Base-by-base conservation (phyloP, 1,139 yeast species). In the Pichia sp. region DNA sequence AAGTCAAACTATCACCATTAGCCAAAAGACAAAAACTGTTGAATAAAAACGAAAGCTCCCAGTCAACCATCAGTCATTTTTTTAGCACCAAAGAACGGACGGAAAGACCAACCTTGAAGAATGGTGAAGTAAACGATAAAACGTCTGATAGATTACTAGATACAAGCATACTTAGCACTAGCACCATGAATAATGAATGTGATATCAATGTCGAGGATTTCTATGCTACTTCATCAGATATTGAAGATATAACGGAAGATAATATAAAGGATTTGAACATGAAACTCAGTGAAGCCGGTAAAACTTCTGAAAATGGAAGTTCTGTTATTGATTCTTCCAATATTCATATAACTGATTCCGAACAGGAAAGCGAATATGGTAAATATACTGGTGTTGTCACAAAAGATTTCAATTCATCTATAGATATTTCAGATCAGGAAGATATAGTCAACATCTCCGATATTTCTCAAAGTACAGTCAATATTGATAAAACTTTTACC, bases 21-120 rank as follows among this genome's bases (percentile, higher is more conserved):
- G 29, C 55, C 4, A 61, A 60, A 37, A 52, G 63, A 32, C 55
- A 53, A 29, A 57, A 49, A 39, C 11, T 56, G 3, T 47, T 60
- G 6, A 47, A 51, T 38, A 53, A 47, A 11, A 40, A 44, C 26
- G 38, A 48, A 27, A 38, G 35, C 28, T 48, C 38, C 5, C 38
- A 45, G 37, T 37, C 46, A 33, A 28, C 49, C 16, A 35, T 40
- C 29, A 41, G 45, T 4, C 48, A 52, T 33, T 51, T 50, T 36
- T 53, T 55, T 29, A 45, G 43, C 31, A 37, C 43, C 10, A 44
- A 43, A 41, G 2, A 16, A 16, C 23, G 23, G 23, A 16, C 27
- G 16, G 16, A 39, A 27, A 3, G 39, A 44, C n/a, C 11, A 35
- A 10, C 31, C 7, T 31, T 2, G 23, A 16, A 16, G 23, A 2